Conservation (phyloP, 306 rosid genomes). For the Pachyrhizus erosus region DNA sequence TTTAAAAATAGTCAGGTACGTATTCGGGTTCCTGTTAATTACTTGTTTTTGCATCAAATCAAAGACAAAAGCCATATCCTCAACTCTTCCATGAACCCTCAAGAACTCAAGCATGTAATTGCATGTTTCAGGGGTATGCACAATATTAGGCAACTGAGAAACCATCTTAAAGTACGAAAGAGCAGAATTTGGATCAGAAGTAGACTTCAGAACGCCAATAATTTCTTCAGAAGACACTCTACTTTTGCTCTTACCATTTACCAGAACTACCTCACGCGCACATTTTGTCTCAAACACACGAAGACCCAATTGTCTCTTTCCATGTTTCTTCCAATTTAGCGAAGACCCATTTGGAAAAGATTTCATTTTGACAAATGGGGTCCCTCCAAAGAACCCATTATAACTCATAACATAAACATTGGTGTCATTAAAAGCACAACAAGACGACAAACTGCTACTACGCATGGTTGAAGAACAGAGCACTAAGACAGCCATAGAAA, state of each 20-base stretch:
- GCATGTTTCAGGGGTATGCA: conserved; percentile 84
- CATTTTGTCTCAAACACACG: conserved; percentile 51
- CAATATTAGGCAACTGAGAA: conserved; percentile 62
- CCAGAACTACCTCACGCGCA: conserved; percentile 49
- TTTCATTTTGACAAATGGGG: conserved; percentile 53
- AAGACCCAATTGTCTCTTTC: conserved; percentile 51
- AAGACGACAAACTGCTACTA: conserved; percentile 48
- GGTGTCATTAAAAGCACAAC: conserved; percentile 45
- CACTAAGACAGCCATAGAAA: conserved; percentile 61
- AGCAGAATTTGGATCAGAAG: conserved; percentile 60
- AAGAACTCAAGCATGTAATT: conserved; percentile 88
- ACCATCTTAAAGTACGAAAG: conserved; percentile 73
- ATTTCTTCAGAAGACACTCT: conserved; percentile 73
- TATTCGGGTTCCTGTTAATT: conserved; percentile 63
- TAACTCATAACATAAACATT: conserved; percentile 44
- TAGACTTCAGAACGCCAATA: conserved; percentile 64
- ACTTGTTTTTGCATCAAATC: conserved; percentile 82
- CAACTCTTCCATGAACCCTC: conserved; percentile 59
- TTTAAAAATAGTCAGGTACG: conserved; percentile 73
- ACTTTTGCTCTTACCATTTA: conserved; percentile 48
- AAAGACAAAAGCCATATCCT: conserved; percentile 81
- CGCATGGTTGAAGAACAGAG: conserved; percentile 60
- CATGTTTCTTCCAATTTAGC: conserved; percentile 53
- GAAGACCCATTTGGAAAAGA: conserved; percentile 52
- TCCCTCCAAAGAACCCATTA: conserved; percentile 47